phyloP scores from a whole-genome alignment of 345 rosid species.

The Citrus sp. region DNA sequence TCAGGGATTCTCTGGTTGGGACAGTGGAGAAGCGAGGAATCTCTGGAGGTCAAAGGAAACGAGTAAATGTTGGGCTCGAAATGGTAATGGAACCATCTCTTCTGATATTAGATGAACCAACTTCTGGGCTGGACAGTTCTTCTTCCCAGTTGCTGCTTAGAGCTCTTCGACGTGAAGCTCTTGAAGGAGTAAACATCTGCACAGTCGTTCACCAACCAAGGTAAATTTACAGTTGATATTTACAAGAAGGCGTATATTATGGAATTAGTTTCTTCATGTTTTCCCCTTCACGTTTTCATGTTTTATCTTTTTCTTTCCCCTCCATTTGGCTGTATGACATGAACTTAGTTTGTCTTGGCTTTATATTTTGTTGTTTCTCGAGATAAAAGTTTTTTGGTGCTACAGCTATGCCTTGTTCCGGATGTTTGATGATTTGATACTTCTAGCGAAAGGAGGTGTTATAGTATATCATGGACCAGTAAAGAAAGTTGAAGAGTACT shows the following conservation, averaged over 20 bases:
- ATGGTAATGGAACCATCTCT: constrained; percentile 99
- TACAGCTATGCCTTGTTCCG: constrained; percentile 81
- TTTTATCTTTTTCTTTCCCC: background rate
- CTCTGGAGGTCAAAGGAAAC: constrained; percentile 98
- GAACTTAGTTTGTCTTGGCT: background rate
- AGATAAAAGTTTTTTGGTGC: constrained; percentile 5
- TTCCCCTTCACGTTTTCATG: background rate
- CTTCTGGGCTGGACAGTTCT: constrained; percentile 97
- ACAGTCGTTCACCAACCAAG: constrained; percentile 98
- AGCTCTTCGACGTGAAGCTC: constrained; percentile 98
- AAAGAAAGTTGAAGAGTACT: constrained; percentile 91
- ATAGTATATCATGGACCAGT: constrained; percentile 90
- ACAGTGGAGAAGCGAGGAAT: constrained; percentile 88
- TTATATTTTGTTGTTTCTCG: background rate
- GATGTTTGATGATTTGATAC: constrained; percentile 97
- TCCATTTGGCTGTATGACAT: background rate
- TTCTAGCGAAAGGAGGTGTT: constrained; percentile 93
- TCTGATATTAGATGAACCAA: constrained; percentile 94
- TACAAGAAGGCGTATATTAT: background rate
- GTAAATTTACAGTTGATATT: constrained; percentile 29
- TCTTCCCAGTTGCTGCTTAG: constrained; percentile 90
- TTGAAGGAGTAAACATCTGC: constrained; percentile 94
- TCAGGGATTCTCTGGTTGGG: constrained; percentile 88
- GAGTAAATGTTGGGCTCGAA: constrained; percentile 98
- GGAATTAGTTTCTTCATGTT: background rate